Percentiles rank a stretch among this genome's conserved stretches.
Conservation (phyloP, 768 basidiomycete species). For the Hebeloma cylindrosporum region DNA sequence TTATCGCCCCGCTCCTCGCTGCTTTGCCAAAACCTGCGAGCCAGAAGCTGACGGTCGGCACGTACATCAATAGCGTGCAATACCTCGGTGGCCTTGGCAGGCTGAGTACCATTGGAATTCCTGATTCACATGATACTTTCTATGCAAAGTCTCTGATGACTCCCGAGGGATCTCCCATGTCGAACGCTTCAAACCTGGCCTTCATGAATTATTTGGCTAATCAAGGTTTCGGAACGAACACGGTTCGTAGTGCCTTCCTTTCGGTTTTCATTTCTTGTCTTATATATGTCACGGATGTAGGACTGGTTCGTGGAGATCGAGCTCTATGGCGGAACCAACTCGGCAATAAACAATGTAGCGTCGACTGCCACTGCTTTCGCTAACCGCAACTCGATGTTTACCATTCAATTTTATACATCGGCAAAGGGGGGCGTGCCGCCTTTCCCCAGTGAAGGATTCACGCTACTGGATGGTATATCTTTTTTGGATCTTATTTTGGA, state of each 20-base stretch:
- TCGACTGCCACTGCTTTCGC: constrained; percentile 44
- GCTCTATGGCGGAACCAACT: constrained; percentile 45
- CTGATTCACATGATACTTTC: constrained; percentile 39
- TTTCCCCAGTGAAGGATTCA: constrained; percentile 44
- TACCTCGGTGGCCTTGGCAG: constrained; percentile 27
- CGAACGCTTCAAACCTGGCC: constrained; percentile 29
- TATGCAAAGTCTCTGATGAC: constrained; percentile 46
- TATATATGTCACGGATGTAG: constrained; percentile 16
- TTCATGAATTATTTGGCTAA: constrained; percentile 42
- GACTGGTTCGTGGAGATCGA: constrained; percentile 37
- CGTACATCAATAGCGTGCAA: constrained; percentile 34
- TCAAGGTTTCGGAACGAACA: constrained; percentile 34
- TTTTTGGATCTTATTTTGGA: not conserved
- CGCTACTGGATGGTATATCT: constrained; percentile 41
- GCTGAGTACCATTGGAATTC: constrained; percentile 26
- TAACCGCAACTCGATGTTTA: constrained; percentile 43
- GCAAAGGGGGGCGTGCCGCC: constrained; percentile 36
- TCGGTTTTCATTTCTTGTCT: not conserved
- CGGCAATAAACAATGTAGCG: constrained; percentile 43
- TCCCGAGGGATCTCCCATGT: constrained; percentile 33
- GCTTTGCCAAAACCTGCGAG: constrained; percentile 25
- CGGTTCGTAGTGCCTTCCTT: constrained; percentile 23
- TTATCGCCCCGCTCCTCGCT: constrained; percentile 32
- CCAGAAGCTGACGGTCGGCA: constrained; percentile 19
- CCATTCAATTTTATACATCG: constrained; percentile 52